These are phyloP conservation scores for Aphanoascus verrucosus DNA, from an alignment of 2,329 filamentous ascomycete genomes.

Conservation along the genomic window DNA sequence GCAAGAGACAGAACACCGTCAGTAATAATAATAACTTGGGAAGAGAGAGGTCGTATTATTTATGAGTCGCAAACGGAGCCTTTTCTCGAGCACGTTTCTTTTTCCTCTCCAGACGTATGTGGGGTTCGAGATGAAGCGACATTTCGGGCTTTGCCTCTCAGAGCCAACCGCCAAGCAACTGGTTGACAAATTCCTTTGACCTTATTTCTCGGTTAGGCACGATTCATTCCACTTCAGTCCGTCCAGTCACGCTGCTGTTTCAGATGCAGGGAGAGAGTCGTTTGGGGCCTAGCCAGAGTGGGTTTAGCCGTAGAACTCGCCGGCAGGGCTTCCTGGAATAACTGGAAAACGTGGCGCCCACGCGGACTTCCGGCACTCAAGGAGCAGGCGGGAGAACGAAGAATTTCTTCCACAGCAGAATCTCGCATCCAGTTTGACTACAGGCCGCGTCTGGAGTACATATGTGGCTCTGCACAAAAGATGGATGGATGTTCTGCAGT, in stretches of 20 bases:
- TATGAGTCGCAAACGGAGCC: background rate
- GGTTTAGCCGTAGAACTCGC: background rate
- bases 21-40: no score
- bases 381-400: background rate
- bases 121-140: background rate
- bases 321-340: background rate
- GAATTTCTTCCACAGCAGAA: background rate
- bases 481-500: no score
- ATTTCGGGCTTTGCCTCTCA: no score
- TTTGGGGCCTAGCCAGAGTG: background rate
- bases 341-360: slow-evolving; percentile 16
- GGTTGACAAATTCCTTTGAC: background rate
- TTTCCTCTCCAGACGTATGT: background rate
- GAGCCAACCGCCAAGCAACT: no score
- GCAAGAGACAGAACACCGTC: no score
- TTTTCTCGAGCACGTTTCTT: background rate
- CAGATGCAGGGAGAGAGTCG: background rate
- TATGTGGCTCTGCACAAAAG: background rate
- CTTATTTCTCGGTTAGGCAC: no score
- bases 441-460: background rate
- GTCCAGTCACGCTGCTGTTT: background rate
- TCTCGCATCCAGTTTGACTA: background rate
- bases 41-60: background rate
- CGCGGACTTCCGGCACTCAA: slow-evolving; percentile 5
- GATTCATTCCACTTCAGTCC: no score